Evolutionary conservation across 2,329 filamentous ascomycete species (phyloP), one percentile per base, ranked within the genome.

Genomic region (Periconia digitata): DNA sequence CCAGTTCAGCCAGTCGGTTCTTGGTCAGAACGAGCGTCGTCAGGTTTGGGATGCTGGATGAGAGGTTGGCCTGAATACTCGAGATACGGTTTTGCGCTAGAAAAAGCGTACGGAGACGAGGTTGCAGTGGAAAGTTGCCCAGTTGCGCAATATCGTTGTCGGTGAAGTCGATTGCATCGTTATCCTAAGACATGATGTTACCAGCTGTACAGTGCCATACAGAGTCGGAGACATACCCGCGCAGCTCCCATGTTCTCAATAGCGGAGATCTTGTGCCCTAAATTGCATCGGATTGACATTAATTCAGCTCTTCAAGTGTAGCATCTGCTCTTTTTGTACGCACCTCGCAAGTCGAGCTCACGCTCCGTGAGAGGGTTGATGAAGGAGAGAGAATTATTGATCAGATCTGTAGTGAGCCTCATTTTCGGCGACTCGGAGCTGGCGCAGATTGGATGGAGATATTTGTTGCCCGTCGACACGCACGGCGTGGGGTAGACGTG

Each of bases 271-370:
- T 95, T 92, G 78, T 97, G 92, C 79, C 94, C 94, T 99, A 84
- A 79, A 85, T 50, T 59, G 62, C 53, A 61, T 60, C 71, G 77
- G 77, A 78, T 80, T 72, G 80, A 83, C 88, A 92, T 95, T 86
- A 94, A 92, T 83, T 84, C 81, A 89, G 87, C 83, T 85, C 85
- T 78, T 71, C 78, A 85, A 84, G 85, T 91, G 89, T 89, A 96
- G 90, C 85, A 95, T 94, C 91, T 92, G 89, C 81, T 85, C 90
- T 90, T 95, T 90, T 88, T 88, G 84, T 47, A 84, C 91, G 85
- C 89, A 97, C 94, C 94, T 96, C 94, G 86, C 67, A 99, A 90
- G 81, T 97, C 92, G 74, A 99, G 85, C 84, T 99, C 94, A 75
- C 94, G 90, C 83, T 99, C 94, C 79, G 94, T 95, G 74, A 99